A percentile compares a stretch with the other conserved stretches of the same genome.
Evolutionary conservation across 139 green algal species (phyloP).

Genomic region (Marvania coccoides): DNA sequence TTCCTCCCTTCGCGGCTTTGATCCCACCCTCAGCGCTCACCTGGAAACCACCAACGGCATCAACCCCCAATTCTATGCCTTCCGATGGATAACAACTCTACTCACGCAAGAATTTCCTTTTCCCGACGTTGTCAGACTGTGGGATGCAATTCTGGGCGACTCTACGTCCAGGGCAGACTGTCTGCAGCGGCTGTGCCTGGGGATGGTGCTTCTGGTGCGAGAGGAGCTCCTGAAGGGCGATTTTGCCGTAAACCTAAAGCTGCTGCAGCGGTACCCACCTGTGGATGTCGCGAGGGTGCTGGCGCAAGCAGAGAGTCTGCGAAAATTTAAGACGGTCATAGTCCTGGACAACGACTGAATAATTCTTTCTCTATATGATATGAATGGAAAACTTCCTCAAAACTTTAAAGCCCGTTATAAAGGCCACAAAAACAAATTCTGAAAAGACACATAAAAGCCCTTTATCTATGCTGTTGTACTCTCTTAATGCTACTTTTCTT

Average conservation of each 20-base stretch:
- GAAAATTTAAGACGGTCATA: conserved; percentile 15
- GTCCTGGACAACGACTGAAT: conserved; percentile 16
- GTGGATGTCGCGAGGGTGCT: conserved; percentile 49
- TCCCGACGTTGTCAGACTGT: conserved; percentile 74
- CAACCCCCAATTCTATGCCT: conserved; percentile 88
- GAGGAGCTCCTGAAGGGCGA: conserved; percentile 67
- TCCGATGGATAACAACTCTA: conserved; percentile 91
- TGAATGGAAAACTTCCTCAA: too few relatives aligned
- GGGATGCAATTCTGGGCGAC: conserved; percentile 77
- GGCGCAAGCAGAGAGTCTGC: conserved; percentile 21
- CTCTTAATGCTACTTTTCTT: too few relatives aligned
- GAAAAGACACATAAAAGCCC: too few relatives aligned
- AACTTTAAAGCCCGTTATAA: too few relatives aligned
- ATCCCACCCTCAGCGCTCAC: conserved; percentile 1
- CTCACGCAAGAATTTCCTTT: conserved; percentile 83
- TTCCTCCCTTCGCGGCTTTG: conserved; percentile 37
- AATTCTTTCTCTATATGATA: too few relatives aligned
- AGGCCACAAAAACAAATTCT: too few relatives aligned
- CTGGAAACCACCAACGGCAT: conserved; percentile 26
- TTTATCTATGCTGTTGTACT: too few relatives aligned
- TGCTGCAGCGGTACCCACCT: conserved; percentile 81
- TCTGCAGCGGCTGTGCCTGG: conserved; percentile 74
- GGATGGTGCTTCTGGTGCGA: conserved; percentile 76
- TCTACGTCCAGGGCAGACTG: conserved; percentile 45
- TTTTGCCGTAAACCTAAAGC: conserved; percentile 85